Evolutionary conservation across 176 grass and related monocot species (phyloP).

Genomic region (Zizania latifolia): DNA sequence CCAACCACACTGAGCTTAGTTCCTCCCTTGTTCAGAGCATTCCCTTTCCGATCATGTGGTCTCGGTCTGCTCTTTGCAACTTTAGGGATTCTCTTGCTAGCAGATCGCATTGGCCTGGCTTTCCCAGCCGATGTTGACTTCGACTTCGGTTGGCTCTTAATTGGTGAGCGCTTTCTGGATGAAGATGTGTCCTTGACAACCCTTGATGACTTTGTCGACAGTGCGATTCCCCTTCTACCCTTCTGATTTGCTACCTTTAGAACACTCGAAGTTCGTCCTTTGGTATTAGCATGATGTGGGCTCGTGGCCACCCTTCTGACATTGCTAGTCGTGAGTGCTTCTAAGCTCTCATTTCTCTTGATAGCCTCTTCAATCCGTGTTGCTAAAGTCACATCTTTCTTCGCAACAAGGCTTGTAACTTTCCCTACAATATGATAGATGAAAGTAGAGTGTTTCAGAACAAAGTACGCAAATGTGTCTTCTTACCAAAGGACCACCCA

Average conservation of each 20-base stretch:
- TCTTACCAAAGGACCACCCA: not conserved
- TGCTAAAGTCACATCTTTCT: slow-evolving; percentile 83
- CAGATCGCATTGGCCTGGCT: slow-evolving; percentile 29
- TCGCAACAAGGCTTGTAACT: slow-evolving; percentile 88
- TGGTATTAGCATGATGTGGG: slow-evolving; percentile 23
- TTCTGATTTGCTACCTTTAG: slow-evolving; percentile 39
- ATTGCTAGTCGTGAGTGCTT: slow-evolving; percentile 53
- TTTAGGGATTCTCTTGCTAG: slow-evolving; percentile 20
- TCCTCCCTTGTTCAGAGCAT: slow-evolving; percentile 24
- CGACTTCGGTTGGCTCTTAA: slow-evolving; percentile 12
- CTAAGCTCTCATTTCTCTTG: slow-evolving; percentile 94
- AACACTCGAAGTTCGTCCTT: slow-evolving; percentile 39
- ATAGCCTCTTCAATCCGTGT: slow-evolving; percentile 81
- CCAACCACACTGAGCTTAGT: slow-evolving; percentile 75
- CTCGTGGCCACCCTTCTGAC: slow-evolving; percentile 44
- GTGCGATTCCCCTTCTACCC: slow-evolving; percentile 45
- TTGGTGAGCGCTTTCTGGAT: slow-evolving; percentile 16
- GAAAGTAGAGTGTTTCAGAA: no score
- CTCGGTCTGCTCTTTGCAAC: slow-evolving; percentile 32
- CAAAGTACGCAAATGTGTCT: not conserved
- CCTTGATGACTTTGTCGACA: slow-evolving; percentile 40
- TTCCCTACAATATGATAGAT: slow-evolving; percentile 49
- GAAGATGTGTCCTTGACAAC: slow-evolving; percentile 38
- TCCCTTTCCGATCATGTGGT: slow-evolving; percentile 33
- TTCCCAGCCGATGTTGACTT: not conserved